Evolutionary conservation across 176 grass and related monocot genomes (phyloP).

Genomic region (Thalia dealbata): DNA sequence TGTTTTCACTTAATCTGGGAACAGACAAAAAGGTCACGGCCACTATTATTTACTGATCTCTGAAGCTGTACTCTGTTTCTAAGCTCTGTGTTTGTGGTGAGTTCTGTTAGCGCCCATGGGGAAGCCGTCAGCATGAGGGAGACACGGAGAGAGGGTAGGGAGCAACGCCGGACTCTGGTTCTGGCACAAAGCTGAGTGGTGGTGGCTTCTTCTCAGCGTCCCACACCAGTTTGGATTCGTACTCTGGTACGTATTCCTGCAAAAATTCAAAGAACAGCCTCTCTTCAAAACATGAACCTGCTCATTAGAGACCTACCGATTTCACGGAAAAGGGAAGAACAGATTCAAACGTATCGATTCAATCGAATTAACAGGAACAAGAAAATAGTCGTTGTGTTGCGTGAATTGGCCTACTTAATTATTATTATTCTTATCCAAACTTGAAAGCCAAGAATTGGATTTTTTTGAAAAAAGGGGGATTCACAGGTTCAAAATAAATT

Average conservation of each 20-base stretch:
- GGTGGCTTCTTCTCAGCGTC: constrained; percentile 29
- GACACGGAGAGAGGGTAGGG: constrained; percentile 13
- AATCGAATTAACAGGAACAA: too few species aligned
- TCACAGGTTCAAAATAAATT: too few species aligned
- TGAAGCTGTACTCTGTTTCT: neutral
- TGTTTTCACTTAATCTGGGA: neutral
- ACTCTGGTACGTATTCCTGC: constrained; percentile 8
- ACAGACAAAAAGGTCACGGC: neutral
- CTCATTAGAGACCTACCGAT: neutral
- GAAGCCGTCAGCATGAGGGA: neutral
- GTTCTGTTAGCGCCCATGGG: neutral
- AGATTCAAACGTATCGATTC: too few species aligned
- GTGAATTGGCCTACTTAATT: too few species aligned
- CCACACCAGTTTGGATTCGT: constrained; percentile 13
- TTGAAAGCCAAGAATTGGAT: neutral
- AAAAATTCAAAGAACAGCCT: neutral
- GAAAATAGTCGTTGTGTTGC: too few species aligned
- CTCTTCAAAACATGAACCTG: neutral
- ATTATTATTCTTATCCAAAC: too few species aligned
- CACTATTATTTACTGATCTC: neutral
- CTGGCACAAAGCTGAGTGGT: constrained; percentile 28
- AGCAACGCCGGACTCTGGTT: constrained; percentile 44
- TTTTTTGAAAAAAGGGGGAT: neutral
- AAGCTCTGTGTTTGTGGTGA: neutral
- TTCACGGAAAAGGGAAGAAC: too few species aligned